Percentiles rank a stretch among this genome's conserved stretches.
Evolutionary conservation across 306 rosid genomes (phyloP).

Genomic region (Inga laurina): DNA sequence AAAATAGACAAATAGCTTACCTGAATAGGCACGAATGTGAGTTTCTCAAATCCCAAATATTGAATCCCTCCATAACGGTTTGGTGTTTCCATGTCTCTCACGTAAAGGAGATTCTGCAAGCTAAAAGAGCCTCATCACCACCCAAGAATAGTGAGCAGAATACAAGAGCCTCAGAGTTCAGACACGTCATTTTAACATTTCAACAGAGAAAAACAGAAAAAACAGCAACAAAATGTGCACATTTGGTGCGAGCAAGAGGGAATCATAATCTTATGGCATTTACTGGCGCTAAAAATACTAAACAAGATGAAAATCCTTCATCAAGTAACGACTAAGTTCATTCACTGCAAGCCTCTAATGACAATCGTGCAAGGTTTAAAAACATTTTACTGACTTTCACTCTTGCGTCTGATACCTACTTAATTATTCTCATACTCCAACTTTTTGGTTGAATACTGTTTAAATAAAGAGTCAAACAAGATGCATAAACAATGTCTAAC

Average conservation of each 20-base stretch:
- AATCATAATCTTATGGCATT: slow-evolving; percentile 11
- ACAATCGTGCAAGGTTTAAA: slow-evolving; percentile 23
- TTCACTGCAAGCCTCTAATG: slow-evolving; percentile 9
- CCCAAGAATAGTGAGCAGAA: neutral
- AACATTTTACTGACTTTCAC: slow-evolving; percentile 1
- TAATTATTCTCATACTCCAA: slow-evolving; percentile 16
- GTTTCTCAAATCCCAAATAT: slow-evolving; percentile 89
- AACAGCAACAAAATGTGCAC: neutral
- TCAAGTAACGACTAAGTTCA: slow-evolving; percentile 4
- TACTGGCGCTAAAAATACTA: slow-evolving; percentile 27
- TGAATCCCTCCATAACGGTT: slow-evolving; percentile 80
- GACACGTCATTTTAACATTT: slow-evolving; percentile 22
- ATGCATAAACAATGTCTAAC: slow-evolving; percentile 3
- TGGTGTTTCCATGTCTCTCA: slow-evolving; percentile 66
- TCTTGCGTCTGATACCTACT: slow-evolving; percentile 12
- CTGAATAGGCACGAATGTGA: slow-evolving; percentile 91
- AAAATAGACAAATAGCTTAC: slow-evolving; percentile 41
- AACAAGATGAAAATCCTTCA: slow-evolving; percentile 5
- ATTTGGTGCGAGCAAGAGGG: slow-evolving; percentile 5
- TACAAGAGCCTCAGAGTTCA: slow-evolving; percentile 1
- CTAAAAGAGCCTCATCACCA: slow-evolving; percentile 34
- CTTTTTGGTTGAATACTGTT: neutral
- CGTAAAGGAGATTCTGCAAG: slow-evolving; percentile 83
- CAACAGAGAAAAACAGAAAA: neutral
- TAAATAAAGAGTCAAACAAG: slow-evolving; percentile 15